phyloP scores from a whole-genome alignment of 148 eudicot genomes.

The Diospyros lotus region DNA sequence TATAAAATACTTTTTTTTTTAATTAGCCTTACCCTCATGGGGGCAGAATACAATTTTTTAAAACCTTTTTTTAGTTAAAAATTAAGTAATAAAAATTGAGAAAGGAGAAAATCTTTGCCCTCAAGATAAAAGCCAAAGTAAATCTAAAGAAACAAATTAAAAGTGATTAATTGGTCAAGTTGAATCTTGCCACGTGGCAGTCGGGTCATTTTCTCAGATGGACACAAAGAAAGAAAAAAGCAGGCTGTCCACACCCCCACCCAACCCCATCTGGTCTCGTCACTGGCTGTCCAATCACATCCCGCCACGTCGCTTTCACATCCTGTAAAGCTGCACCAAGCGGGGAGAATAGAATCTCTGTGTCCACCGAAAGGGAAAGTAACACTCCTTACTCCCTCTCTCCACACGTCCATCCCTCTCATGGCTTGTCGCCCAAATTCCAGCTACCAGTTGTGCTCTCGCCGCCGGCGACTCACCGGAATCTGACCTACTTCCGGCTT shows the following conservation, averaged over 20 bases:
- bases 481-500: neutral
- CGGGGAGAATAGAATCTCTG: neutral
- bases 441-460: neutral
- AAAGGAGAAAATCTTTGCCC: too few species aligned
- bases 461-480: neutral
- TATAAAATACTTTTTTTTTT: too few species aligned
- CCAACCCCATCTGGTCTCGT: neutral
- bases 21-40: too few species aligned
- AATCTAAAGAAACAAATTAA: too few species aligned
- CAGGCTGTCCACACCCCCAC: neutral
- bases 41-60: too few species aligned
- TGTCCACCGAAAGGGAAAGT: neutral
- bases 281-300: neutral
- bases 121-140: too few species aligned
- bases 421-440: conserved; percentile 7
- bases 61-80: too few species aligned
- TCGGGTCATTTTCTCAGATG: neutral
- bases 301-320: neutral
- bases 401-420: neutral
- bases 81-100: too few species aligned
- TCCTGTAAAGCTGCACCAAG: neutral
- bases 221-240: neutral
- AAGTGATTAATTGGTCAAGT: neutral
- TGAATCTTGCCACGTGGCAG: neutral
- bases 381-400: neutral